Conservation (phyloP, 768 basidiomycete species). For the Suillus variegatus region DNA sequence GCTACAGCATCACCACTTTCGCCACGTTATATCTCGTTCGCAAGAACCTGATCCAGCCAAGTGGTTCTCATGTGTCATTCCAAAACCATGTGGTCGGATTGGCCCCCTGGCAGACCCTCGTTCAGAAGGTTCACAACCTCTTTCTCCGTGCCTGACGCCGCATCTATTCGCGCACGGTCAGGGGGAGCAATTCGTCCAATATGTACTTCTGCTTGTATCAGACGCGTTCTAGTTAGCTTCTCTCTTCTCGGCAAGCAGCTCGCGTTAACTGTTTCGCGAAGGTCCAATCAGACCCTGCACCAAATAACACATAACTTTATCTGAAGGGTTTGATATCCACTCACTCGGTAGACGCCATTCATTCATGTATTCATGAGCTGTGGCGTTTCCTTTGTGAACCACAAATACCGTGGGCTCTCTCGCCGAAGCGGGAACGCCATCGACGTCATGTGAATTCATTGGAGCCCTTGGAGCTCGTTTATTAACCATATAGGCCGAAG, state of each 20-base stretch:
- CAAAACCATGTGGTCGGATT: neutral
- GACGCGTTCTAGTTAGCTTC: neutral
- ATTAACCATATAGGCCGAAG: no score
- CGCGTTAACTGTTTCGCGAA: neutral
- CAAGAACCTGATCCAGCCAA: neutral
- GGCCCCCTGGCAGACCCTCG: neutral
- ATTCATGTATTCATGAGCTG: neutral
- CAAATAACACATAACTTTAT: neutral
- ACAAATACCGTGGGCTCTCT: neutral
- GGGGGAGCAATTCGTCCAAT: neutral
- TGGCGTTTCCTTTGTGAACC: neutral
- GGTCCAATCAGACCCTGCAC: neutral
- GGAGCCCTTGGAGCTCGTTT: neutral
- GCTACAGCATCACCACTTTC: neutral
- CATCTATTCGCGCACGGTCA: neutral
- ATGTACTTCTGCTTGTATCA: neutral
- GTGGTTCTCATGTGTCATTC: neutral
- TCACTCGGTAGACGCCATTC: neutral
- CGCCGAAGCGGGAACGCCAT: no score
- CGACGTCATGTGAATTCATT: slow-evolving; percentile 3
- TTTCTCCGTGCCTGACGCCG: neutral
- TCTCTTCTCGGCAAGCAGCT: neutral
- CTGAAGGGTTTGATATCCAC: neutral
- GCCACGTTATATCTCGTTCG: neutral
- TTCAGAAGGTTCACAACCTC: neutral